Base-by-base conservation (phyloP, 2,329 filamentous ascomycete species). In the Fusarium chuoi region DNA sequence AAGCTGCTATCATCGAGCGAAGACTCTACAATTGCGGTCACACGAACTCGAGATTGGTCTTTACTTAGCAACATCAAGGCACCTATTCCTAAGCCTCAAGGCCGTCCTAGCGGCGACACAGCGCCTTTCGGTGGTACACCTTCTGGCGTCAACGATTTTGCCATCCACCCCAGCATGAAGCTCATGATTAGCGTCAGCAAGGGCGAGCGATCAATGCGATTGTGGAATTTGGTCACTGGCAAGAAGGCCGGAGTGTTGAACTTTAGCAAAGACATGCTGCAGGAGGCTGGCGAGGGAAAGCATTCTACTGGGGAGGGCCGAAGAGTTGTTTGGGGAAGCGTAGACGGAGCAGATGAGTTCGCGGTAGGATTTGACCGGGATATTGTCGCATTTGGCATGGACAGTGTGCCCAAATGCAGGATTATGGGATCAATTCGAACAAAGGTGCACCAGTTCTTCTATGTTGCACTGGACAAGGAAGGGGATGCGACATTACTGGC, bases 191-290 rank as follows among this genome's bases (percentile, higher is more conserved):
- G 91, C 77, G 95, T 98, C 14, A 93, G 94, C 75, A 94, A 92
- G 78, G 95, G 95, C 74, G 96, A 99, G 85, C 91, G 91, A 74
- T 94, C 92, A 79, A 97, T 99, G 93, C 87, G 96, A 73, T 83
- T 98, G 74, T 99, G 96, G 96, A 98, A 99, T 79, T 82, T 99
- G 73, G 95, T 98, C 74, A 98, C 96, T 6, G 96, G 95, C 22
- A 97, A 96, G 85, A 98, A 98, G 85, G 95, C 95, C 2, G 94
- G 95, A 36, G 95, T 98, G 59, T 85, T 99, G 76, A 96, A 94
- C 80, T 98, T 98, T 81, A 89, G 89, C 74, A 88, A 89, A 65
- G 89, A 92, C 1, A 87, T 96, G 78, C 85, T 98, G 59, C 86
- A 89, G 49, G 90, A 93, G 76, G 89, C 93, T 17, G 94, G 94